These are phyloP conservation scores for Aeminium ludgeri DNA, from an alignment of 495 filamentous ascomycete genomes.

Conservation along the genomic window DNA sequence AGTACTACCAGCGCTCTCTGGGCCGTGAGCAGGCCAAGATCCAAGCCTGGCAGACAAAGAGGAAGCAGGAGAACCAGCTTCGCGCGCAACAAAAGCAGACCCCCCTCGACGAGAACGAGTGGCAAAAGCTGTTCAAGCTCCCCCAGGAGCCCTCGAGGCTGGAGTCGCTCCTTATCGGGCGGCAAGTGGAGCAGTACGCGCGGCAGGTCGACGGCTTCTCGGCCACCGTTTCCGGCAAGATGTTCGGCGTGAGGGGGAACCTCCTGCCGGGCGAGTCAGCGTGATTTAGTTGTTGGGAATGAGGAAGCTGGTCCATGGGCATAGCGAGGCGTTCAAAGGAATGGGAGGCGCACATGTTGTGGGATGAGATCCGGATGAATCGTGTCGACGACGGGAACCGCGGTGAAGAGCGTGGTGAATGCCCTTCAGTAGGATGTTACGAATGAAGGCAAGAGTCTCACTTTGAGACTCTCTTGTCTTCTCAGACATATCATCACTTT, in stretches of 20 bases:
- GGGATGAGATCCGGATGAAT: neutral
- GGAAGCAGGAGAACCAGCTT: constrained; percentile 81
- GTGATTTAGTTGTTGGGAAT: constrained; percentile 1
- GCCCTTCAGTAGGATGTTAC: neutral
- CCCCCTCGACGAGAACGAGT: constrained; percentile 87
- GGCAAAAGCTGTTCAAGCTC: constrained; percentile 94
- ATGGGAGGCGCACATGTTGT: too few relatives aligned
- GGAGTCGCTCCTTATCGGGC: constrained; percentile 79
- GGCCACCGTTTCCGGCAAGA: constrained; percentile 77
- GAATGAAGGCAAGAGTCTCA: neutral
- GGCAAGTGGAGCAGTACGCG: constrained; percentile 95
- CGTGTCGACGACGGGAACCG: neutral
- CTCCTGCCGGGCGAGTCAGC: constrained; percentile 26
- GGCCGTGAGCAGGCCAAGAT: constrained; percentile 93
- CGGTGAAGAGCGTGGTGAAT: neutral
- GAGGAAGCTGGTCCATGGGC: neutral
- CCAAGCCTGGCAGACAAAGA: constrained; percentile 84
- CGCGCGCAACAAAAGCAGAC: constrained; percentile 74
- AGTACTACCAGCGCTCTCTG: constrained; percentile 94
- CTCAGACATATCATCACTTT: too few relatives aligned
- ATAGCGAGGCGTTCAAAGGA: neutral
- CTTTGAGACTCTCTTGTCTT: neutral
- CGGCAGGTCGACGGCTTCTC: constrained; percentile 96
- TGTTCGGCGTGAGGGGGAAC: constrained; percentile 83
- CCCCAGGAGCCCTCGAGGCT: constrained; percentile 83